These are phyloP conservation scores for Coniochaeta sp. DNA, from an alignment of 2,329 filamentous ascomycete genomes.

Conservation along the genomic window DNA sequence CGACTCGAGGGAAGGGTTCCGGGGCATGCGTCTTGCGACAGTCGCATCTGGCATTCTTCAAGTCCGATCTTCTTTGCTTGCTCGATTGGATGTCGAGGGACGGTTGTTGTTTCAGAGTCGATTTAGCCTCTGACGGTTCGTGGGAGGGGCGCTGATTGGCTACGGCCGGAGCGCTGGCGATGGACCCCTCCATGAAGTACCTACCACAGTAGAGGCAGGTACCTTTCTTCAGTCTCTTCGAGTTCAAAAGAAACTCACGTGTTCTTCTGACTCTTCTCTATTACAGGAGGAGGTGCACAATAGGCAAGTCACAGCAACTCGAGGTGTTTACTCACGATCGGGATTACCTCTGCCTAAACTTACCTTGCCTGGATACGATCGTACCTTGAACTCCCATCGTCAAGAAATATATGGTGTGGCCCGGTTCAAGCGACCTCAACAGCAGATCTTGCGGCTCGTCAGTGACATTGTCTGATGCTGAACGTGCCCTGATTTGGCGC, in stretches of 20 bases:
- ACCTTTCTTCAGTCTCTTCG: background rate
- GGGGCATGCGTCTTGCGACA: conserved; percentile 6
- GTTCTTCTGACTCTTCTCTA: too few relatives aligned
- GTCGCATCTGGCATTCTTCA: conserved; percentile 11
- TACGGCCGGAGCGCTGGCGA: background rate
- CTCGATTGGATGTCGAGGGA: conserved; percentile 2
- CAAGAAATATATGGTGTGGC: too few relatives aligned
- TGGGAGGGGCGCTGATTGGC: background rate
- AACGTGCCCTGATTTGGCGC: background rate
- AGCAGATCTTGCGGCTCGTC: background rate
- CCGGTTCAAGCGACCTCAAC: background rate
- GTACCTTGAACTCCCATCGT: too few relatives aligned
- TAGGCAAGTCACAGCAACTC: too few relatives aligned
- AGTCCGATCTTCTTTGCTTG: conserved; percentile 5
- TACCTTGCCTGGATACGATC: too few relatives aligned
- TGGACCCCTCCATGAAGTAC: background rate
- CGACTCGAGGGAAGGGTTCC: conserved; percentile 4
- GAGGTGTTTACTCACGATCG: too few relatives aligned
- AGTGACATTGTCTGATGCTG: background rate
- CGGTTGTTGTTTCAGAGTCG: background rate
- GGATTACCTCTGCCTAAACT: too few relatives aligned
- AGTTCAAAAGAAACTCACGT: too few relatives aligned
- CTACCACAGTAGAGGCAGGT: background rate
- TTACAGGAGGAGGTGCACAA: too few relatives aligned
- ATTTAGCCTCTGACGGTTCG: conserved; percentile 1